Conservation (phyloP, 768 basidiomycete species). For the Boletus eberwhitei region DNA sequence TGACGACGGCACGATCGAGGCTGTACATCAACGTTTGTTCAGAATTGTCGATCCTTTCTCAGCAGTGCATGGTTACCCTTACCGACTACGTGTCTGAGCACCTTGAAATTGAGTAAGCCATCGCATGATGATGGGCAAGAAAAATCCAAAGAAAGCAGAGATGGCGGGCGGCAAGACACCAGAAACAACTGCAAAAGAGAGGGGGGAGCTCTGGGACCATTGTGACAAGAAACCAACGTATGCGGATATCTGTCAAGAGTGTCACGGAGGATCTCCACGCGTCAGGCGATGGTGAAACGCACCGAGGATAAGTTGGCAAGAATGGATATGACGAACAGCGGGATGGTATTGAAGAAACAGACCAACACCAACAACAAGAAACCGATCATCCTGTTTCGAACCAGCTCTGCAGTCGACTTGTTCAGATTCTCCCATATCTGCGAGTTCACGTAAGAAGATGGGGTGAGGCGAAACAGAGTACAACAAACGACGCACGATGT, state of each 20-base stretch:
- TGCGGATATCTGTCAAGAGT: constrained; percentile 31
- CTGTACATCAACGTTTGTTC: constrained; percentile 37
- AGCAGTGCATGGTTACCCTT: background rate
- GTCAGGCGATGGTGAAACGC: constrained; percentile 24
- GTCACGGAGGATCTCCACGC: background rate
- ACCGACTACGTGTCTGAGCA: constrained; percentile 33
- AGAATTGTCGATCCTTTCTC: background rate
- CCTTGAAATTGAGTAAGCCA: constrained; percentile 72
- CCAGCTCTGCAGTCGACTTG: constrained; percentile 60
- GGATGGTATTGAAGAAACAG: constrained; percentile 94
- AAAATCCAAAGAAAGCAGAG: constrained; percentile 84
- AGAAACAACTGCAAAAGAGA: constrained; percentile 78
- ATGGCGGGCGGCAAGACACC: constrained; percentile 92
- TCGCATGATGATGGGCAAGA: constrained; percentile 91
- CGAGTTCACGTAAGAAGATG: background rate
- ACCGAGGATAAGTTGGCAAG: constrained; percentile 88
- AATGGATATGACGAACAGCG: constrained; percentile 84
- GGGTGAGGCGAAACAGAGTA: background rate
- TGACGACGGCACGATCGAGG: constrained; percentile 87
- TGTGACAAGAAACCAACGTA: constrained; percentile 73
- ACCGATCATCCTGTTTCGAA: constrained; percentile 69
- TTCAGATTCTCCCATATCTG: constrained; percentile 93
- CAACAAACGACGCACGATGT: constrained; percentile 54
- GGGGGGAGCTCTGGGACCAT: constrained; percentile 64
- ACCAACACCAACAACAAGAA: constrained; percentile 72